Evolutionary conservation across 2,329 filamentous ascomycete species (phyloP), one percentile per base, ranked within the genome.

Genomic region (Blumeria hordei): DNA sequence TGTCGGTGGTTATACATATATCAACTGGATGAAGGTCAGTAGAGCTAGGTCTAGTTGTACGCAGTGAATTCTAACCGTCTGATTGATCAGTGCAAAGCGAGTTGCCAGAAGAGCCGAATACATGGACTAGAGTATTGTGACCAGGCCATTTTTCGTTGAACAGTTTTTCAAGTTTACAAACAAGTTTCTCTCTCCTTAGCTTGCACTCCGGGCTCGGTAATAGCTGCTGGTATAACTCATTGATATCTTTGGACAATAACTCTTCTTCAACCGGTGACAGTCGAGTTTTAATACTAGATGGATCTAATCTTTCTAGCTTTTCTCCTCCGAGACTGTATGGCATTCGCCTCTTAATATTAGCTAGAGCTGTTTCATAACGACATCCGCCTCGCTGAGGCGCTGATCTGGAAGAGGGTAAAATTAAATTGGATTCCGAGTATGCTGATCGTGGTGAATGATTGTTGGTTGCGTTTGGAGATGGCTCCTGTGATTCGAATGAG

Each of bases 81-180:
- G 92, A 98, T 65, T 95, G 88, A 67, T 87, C 88, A 36, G 90
- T 94, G 68, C 88, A 95, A 56, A 98, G 72, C 67, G 92, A 71
- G 68, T 98, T 98, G 51, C 92, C 92, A 4, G 92, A 96, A 5
- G 92, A 96, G n/a, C 92, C 92, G 74, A 98, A 98, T 14, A 96
- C 79, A 66, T 92, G 83, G 37, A 95, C 92, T 60, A 78, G 81
- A 64, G 95, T 95, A 58, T 93, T 77, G 63, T 87, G 83, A 0
- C 85, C 87, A 0, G 92, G 92, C 86, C 90, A 98, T 65, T 93
- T 80, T 7, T 85, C 77, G 63, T 93, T 92, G 66, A 98, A 80
- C 43, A 96, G 78, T 60, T 76, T 81, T 68, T 94, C 85, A 63
- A 98, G 70, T 70, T 96, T 98, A 60, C 74, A 72, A n/a, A 95